Evolutionary conservation across 2,329 filamentous ascomycete species (phyloP), one percentile per base, ranked within the genome.

Genomic region (Ilyonectria mors-panacis): DNA sequence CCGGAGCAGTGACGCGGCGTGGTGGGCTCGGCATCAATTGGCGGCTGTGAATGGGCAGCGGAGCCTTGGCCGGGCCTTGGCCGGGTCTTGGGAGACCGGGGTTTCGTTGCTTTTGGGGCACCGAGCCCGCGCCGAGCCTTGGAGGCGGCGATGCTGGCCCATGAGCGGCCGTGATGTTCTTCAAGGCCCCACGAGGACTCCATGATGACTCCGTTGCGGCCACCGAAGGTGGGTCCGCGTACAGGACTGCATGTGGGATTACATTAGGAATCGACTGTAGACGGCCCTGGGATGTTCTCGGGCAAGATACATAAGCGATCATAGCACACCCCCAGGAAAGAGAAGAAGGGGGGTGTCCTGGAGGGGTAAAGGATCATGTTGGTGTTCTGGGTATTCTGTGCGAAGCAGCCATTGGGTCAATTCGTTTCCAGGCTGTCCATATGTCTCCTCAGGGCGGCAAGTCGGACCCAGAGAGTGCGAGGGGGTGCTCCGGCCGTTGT

Each of bases 1-100:
- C 70, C 59, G 56, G 57, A 67, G 68, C 50, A 72, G 70, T 75
- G 70, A 73, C 73, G 71, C 73, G 73, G 73, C 73, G 71, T 75
- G 70, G 71, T 72, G 73, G 70, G 63, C 63, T 73, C 66, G 73
- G 71, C 57, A 65, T 63, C 70, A 73, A 67, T 73, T 69, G 61
- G 47, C 65, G 42, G 65, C 68, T 63, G 63, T 68, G 64, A 70
- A 60, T 67, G 68, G 70, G 42, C 62, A n/a, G 37, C 30, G 8
- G 54, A 28, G 63, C 28, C 66, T 64, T 69, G 66, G 61, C 57
- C 53, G 59, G 53, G 63, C 56, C 71, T 73, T 74, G 71, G 71
- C 68, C 68, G 50, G 50, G 66, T 69, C 65, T 67, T 74, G 67
- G 71, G 67, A 50, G 67, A 67, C 70, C 55, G 50, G 63, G 68